Evolutionary conservation across 78 protist genomes (phyloP), one percentile per base, ranked within the genome.

Genomic region (Diacronema lutheri): DNA sequence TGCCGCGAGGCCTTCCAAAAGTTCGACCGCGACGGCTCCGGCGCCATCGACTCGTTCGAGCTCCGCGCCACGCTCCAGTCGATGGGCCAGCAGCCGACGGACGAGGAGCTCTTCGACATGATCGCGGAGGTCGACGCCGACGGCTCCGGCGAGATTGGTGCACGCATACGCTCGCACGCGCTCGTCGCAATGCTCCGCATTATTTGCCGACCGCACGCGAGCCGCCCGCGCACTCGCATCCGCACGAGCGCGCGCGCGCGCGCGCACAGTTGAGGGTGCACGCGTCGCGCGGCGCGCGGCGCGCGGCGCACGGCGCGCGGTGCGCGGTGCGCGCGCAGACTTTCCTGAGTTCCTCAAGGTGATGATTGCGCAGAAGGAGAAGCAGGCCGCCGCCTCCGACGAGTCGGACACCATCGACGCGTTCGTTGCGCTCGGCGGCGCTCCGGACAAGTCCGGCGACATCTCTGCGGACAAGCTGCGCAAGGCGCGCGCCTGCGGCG

Each of bases 351-450:
- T 79, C 25, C 55, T 57, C 21, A 25, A 79, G n/a, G 84, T 79
- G 25, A 79, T 79, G 40, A 29, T 10, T 0, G 13, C 38, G 33
- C 84, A 79, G 62, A 79, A 58, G 44, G 69, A 7, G 13, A 41
- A 79, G 55, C 10, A 0, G 25, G 84, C 46, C 12, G 40, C 26
- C 21, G 50, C 5, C 13, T 68, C 58, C 4, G 84, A 60, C 14
- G 84, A 79, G 58, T 29, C 40, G 33, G 84, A 79, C 56, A 58
- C 84, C n/a, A 55, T 80, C 23, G 73, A 38, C 6, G 90, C 90
- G 14, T 87, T 87, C 33, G 58, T 81, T 21, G 90, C 90, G 11
- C 81, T 87, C 2, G 90, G 90, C 4, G 90, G 90, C 23, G 23
- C 25, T 9, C 19, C 74, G 46, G 85, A 87, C 12, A 44, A 62